A percentile compares a stretch with the other conserved stretches of the same genome.
Evolutionary conservation across 805 yeast species (phyloP).

Genomic region (Ogataea methanolica): DNA sequence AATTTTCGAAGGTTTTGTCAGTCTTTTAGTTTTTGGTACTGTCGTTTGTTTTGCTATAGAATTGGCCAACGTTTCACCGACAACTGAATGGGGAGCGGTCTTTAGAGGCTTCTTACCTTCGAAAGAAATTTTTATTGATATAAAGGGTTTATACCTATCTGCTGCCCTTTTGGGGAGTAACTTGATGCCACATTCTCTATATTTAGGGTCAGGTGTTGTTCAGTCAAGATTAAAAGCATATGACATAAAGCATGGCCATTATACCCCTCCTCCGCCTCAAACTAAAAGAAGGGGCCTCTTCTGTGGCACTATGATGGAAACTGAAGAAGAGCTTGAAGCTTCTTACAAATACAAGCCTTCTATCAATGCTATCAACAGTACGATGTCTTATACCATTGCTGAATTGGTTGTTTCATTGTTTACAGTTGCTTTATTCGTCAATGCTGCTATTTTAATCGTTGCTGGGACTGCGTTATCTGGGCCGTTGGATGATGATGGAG

Average conservation of each 20-base stretch:
- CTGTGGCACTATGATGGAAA: constrained; percentile 29
- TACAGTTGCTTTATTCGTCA: constrained; percentile 88
- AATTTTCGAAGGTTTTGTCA: constrained; percentile 77
- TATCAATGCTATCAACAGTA: constrained; percentile 70
- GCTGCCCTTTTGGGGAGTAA: constrained; percentile 92
- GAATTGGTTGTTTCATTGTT: constrained; percentile 80
- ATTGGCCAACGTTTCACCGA: constrained; percentile 58
- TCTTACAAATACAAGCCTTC: constrained; percentile 56
- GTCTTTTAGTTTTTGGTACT: constrained; percentile 71
- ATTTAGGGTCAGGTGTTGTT: constrained; percentile 83
- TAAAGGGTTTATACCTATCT: constrained; percentile 69
- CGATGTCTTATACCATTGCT: constrained; percentile 75
- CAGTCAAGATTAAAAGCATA: constrained; percentile 79
- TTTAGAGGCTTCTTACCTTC: constrained; percentile 64
- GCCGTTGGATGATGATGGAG: constrained; percentile 36
- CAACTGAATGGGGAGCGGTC: constrained; percentile 53
- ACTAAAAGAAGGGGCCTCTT: constrained; percentile 24
- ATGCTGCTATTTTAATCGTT: constrained; percentile 83
- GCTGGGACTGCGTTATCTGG: constrained; percentile 78
- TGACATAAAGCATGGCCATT: constrained; percentile 66
- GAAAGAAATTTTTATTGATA: constrained; percentile 40
- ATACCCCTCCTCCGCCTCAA: constrained; percentile 30
- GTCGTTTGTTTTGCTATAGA: constrained; percentile 83
- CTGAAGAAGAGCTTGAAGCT: constrained; percentile 5
- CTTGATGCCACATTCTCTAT: constrained; percentile 91